Base-by-base conservation (phyloP, 78 protist genomes). In the Cavenderia fasciculata region DNA sequence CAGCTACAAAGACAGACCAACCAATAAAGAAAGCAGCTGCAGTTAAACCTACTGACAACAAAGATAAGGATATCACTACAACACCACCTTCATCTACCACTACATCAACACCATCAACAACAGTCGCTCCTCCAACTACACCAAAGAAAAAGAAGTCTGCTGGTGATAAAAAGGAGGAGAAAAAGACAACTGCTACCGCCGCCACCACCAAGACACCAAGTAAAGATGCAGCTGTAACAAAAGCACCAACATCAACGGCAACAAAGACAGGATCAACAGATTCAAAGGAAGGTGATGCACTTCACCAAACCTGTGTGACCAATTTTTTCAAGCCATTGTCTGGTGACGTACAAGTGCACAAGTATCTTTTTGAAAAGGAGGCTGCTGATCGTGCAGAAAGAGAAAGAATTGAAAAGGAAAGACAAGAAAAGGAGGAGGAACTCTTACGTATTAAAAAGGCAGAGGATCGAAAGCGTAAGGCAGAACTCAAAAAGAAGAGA, bases 361-460 rank as follows among this genome's bases (percentile, higher is more conserved):
- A 75, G 27, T 75, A 57, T 61, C 44, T 75, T 27, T 75, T 75
- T 75, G 86, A 75, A 33, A 75, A 75, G 41, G 86, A 75, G 7
- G 86, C 86, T 16, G 86, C 86, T 14, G 86, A 75, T 23, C 34
- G 86, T 31, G 86, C 70, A 8, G 86, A 75, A 33, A 52, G 38
- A 29, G 86, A 75, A 43, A 75, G 86, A 61, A 25, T 54, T 2
- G 54, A 47, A 21, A 47, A 23, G 2, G 72, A 59, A 44, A 57
- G 57, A 59, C 27, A 16, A 0, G 86, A 62, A 23, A 57, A 61
- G 43, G 86, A 57, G n/a, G 59, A 29, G 5, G 73, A 43, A 10
- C 29, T 47, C 1, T 11, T 31, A 16, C 40, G 52, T 33, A 43
- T 40, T 12, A 75, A 75, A 56, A 75, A 34, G 38, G 63, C 25